A percentile compares a stretch with the other conserved stretches of the same genome.
These are phyloP conservation scores for Moniliella sp. DNA, from an alignment of 1,284 basidiomycete genomes.

Conservation along the genomic window DNA sequence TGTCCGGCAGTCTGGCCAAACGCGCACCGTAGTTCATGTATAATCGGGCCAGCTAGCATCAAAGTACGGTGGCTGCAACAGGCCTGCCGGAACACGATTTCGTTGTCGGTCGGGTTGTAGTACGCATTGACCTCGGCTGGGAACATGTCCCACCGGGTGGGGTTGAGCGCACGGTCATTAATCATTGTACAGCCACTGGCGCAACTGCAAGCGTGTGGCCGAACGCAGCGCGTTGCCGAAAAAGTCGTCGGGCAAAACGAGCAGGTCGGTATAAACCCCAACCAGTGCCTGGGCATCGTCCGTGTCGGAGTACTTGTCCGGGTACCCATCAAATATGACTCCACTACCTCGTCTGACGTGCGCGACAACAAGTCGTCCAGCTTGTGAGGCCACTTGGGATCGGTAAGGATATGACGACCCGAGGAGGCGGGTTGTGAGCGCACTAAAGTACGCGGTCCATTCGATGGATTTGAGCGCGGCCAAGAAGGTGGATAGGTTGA, in stretches of 20 bases:
- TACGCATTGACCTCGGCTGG: slow-evolving; percentile 41
- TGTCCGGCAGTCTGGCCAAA: slow-evolving; percentile 25
- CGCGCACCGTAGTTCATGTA: slow-evolving; percentile 57
- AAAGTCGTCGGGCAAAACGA: slow-evolving; percentile 71
- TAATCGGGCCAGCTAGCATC: slow-evolving; percentile 63
- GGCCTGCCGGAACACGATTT: slow-evolving; percentile 92
- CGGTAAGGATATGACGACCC: slow-evolving; percentile 54
- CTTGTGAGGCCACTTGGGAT: slow-evolving; percentile 49
- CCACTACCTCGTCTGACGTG: slow-evolving; percentile 52
- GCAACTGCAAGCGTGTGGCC: too few species aligned
- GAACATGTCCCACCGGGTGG: slow-evolving; percentile 67
- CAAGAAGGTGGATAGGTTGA: slow-evolving; percentile 45
- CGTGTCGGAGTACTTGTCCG: too few species aligned
- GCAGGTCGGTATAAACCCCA: slow-evolving; percentile 40
- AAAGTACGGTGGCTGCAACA: slow-evolving; percentile 81
- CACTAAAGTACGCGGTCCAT: slow-evolving; percentile 60
- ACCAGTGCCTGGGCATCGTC: too few species aligned
- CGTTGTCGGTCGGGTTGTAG: slow-evolving; percentile 27
- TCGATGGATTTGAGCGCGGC: slow-evolving; percentile 49
- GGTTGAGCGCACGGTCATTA: slow-evolving; percentile 52
- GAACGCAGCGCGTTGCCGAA: slow-evolving; percentile 46
- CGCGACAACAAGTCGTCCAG: slow-evolving; percentile 51
- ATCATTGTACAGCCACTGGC: too few species aligned
- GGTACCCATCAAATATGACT: slow-evolving; percentile 52
- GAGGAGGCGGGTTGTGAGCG: slow-evolving; percentile 47